Evolutionary conservation across 352 stramenopile species (phyloP).

Genomic region (Globisporangium middletonii): DNA sequence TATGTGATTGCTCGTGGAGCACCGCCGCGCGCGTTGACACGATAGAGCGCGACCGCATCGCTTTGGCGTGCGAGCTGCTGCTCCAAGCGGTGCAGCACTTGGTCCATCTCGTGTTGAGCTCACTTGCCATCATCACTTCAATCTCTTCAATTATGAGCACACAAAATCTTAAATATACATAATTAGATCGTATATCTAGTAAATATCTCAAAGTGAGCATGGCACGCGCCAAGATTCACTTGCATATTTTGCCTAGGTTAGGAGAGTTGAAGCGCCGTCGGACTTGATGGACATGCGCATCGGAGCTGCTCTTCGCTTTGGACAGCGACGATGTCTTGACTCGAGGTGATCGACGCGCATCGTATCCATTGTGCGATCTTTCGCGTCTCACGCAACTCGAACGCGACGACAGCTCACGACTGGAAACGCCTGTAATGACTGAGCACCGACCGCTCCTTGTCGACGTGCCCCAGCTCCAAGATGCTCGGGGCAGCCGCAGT

Average conservation of each 20-base stretch:
- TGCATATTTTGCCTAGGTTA: too few species aligned
- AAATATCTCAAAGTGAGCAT: too few species aligned
- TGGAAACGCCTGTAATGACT: not conserved
- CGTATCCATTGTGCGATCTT: not conserved
- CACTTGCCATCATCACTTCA: not conserved
- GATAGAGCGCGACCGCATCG: not conserved
- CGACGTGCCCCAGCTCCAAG: not conserved
- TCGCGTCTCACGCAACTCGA: not conserved
- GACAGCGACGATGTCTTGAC: not conserved
- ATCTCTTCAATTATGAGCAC: too few species aligned
- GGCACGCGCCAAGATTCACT: too few species aligned
- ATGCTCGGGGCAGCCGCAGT: not conserved
- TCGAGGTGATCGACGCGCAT: not conserved
- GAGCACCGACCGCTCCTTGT: slow-evolving; percentile 6
- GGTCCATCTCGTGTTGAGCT: not conserved
- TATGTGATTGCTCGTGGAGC: not conserved
- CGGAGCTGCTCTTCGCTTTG: too few species aligned
- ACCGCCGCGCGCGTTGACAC: not conserved
- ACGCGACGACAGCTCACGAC: not conserved
- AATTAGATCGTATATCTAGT: too few species aligned
- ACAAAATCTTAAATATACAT: too few species aligned
- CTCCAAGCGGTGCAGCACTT: not conserved
- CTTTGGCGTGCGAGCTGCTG: not conserved
- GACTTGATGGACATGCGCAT: too few species aligned
- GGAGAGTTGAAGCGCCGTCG: too few species aligned